Conservation (phyloP, 2,329 filamentous ascomycete species). For the Stachybotrys chartarum region DNA sequence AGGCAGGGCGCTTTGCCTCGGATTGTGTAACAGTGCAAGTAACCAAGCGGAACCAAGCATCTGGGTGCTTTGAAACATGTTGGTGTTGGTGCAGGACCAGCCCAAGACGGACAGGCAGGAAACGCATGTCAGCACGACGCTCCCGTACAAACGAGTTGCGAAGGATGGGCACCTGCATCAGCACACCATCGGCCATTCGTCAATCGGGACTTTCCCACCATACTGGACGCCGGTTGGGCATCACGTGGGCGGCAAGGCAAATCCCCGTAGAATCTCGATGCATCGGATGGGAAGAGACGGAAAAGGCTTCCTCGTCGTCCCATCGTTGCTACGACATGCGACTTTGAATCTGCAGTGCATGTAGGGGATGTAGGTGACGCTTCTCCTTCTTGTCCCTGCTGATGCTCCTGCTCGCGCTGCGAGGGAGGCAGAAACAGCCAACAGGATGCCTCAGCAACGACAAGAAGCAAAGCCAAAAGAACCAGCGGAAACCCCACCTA, state of each 20-base stretch:
- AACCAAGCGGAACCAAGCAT: too few species aligned
- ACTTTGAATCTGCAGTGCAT: too few species aligned
- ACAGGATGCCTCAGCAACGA: too few species aligned
- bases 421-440: too few species aligned
- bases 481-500: background rate
- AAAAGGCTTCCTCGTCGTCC: too few species aligned
- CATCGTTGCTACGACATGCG: too few species aligned
- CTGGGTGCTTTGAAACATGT: background rate
- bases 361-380: too few species aligned
- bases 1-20: background rate
- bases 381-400: too few species aligned
- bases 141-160: background rate
- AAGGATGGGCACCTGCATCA: background rate
- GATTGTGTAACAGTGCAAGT: background rate
- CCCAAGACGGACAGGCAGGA: background rate
- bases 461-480: background rate
- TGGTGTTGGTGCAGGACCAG: background rate
- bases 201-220: background rate
- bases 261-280: too few species aligned
- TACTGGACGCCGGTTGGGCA: background rate
- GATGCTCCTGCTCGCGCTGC: too few species aligned
- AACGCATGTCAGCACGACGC: background rate
- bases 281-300: too few species aligned
- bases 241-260: background rate
- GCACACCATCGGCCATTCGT: background rate